These are phyloP conservation scores for Fomitopsis schrenkii DNA, from an alignment of 1,284 basidiomycete genomes.

Conservation along the genomic window DNA sequence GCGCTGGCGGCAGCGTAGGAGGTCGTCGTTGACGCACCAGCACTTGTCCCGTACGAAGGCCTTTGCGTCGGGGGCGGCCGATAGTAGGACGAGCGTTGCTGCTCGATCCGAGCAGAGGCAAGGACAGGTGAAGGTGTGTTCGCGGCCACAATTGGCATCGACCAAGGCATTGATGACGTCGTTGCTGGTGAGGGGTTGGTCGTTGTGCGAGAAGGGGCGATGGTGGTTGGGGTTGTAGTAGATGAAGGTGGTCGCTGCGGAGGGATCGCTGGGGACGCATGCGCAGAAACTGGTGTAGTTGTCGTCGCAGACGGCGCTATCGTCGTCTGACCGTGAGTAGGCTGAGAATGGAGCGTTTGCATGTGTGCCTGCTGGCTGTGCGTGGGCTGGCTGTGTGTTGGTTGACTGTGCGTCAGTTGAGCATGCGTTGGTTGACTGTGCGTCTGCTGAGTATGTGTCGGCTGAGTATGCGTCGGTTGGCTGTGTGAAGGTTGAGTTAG, in stretches of 20 bases:
- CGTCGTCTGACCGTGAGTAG: slow-evolving; percentile 23
- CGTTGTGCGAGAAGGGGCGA: slow-evolving; percentile 19
- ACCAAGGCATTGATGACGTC: slow-evolving; percentile 36
- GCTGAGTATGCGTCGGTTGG: not conserved
- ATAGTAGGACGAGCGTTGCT: slow-evolving; percentile 27
- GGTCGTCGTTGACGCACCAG: slow-evolving; percentile 2
- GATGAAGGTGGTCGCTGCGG: slow-evolving; percentile 25
- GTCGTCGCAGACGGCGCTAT: slow-evolving; percentile 19
- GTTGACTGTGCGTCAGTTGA: not conserved
- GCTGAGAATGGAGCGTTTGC: slow-evolving; percentile 15
- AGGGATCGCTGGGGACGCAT: slow-evolving; percentile 24
- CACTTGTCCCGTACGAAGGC: slow-evolving; percentile 17
- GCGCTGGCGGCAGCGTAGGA: slow-evolving; percentile 1
- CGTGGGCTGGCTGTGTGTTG: not conserved
- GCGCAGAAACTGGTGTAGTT: slow-evolving; percentile 15
- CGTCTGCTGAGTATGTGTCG: not conserved
- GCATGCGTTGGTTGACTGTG: not conserved
- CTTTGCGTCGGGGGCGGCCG: slow-evolving; percentile 29
- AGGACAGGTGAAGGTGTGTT: slow-evolving; percentile 26
- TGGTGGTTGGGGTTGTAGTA: slow-evolving; percentile 13
- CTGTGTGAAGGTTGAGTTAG: not conserved
- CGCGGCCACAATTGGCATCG: slow-evolving; percentile 29
- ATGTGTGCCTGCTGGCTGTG: not conserved
- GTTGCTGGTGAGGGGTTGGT: slow-evolving; percentile 17
- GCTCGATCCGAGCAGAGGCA: slow-evolving; percentile 26